Evolutionary conservation across 1,139 yeast genomes (phyloP).

Genomic region (Taiozyma sp.): DNA sequence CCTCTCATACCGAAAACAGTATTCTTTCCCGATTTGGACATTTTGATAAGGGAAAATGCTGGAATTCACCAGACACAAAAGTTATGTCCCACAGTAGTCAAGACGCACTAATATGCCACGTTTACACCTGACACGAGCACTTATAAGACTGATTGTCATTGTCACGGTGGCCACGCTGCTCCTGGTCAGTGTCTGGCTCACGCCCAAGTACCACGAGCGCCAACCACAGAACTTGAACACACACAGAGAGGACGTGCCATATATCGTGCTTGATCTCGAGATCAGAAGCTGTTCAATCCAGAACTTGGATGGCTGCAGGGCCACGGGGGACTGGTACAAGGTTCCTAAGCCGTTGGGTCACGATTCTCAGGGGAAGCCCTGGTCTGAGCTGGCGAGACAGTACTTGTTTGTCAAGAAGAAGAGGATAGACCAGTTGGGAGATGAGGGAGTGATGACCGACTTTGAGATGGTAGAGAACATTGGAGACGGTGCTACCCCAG

Average conservation of each 20-base stretch:
- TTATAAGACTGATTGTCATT: background rate
- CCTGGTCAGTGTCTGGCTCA: background rate
- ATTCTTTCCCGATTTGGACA: background rate
- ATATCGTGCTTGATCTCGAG: conserved; percentile 1
- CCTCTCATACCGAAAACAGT: no score
- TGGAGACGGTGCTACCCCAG: background rate
- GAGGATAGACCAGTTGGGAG: background rate
- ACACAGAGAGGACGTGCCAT: background rate
- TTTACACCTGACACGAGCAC: background rate
- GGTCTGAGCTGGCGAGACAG: conserved; percentile 6
- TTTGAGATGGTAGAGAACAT: background rate
- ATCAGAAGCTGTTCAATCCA: conserved; percentile 6
- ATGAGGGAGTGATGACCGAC: background rate
- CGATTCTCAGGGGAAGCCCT: conserved; percentile 5
- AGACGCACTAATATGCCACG: background rate
- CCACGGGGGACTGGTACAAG: conserved; percentile 9
- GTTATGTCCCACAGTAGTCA: background rate
- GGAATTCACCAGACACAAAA: background rate
- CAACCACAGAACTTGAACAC: conserved; percentile 2
- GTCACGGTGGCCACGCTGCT: background rate
- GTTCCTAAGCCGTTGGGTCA: conserved; percentile 10
- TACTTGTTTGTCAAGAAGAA: conserved; percentile 10
- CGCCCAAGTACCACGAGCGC: background rate
- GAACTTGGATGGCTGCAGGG: conserved; percentile 4
- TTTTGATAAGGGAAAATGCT: background rate